Evolutionary conservation across 2,329 filamentous ascomycete genomes (phyloP).

Genomic region (Plectosphaerella sp.): DNA sequence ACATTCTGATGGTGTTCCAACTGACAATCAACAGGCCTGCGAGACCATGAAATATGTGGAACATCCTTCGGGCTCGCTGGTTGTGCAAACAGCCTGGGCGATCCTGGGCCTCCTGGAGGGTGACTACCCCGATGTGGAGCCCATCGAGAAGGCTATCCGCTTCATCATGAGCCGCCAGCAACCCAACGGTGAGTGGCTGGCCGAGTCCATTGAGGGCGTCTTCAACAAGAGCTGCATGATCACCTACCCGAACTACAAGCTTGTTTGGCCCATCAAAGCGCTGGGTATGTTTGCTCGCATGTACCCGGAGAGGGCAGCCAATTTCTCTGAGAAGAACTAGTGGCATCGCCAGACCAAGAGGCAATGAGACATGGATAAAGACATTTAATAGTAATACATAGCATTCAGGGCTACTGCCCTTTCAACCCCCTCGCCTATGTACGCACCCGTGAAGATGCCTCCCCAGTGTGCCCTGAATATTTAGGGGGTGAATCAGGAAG

Average conservation of each 20-base stretch:
- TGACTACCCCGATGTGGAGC: constrained; percentile 69
- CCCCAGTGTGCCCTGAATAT: neutral
- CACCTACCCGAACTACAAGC: constrained; percentile 98
- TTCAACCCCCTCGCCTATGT: no score
- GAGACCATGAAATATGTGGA: constrained; percentile 72
- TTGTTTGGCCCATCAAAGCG: constrained; percentile 90
- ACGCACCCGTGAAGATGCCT: neutral
- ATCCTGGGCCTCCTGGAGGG: constrained; percentile 78
- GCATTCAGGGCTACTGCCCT: no score
- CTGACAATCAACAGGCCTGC: constrained; percentile 53
- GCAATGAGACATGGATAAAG: neutral
- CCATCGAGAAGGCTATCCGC: constrained; percentile 68
- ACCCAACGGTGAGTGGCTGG: constrained; percentile 86
- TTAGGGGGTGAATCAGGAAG: neutral
- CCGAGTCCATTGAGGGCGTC: constrained; percentile 94
- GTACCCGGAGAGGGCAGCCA: constrained; percentile 62
- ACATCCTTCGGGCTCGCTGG: constrained; percentile 72
- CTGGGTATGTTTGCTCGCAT: constrained; percentile 79
- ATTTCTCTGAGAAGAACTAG: constrained; percentile 4
- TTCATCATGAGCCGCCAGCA: constrained; percentile 84
- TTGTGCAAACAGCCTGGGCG: constrained; percentile 94
- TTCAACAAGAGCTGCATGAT: constrained; percentile 99
- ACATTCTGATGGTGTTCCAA: neutral
- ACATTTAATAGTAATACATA: constrained; percentile 1
- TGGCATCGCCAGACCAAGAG: neutral